Conservation (phyloP, 208 protist species). For the Angomonas deanei region DNA sequence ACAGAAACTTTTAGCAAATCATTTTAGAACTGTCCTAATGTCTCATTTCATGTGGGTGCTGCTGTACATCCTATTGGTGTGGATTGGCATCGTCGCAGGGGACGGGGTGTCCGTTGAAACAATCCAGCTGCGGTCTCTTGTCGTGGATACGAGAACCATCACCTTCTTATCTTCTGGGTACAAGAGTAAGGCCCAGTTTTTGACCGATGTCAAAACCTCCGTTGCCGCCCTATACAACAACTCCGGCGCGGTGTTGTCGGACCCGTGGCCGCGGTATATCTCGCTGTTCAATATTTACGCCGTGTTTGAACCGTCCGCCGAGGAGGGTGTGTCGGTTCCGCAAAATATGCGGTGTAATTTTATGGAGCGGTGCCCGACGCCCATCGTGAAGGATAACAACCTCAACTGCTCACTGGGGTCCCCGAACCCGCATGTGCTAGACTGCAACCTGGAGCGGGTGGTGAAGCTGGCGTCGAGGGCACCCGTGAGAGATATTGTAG, state of each 20-base stretch:
- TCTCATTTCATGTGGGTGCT: neutral
- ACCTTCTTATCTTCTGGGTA: conserved; percentile 68
- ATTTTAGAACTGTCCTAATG: neutral
- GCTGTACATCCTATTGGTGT: no score
- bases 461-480: conserved; percentile 18
- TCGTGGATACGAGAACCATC: conserved; percentile 31
- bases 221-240: conserved; percentile 32
- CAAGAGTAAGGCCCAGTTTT: conserved; percentile 23
- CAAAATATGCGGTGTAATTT: conserved; percentile 11
- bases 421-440: conserved; percentile 31
- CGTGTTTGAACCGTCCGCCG: conserved; percentile 38
- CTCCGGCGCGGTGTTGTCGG: conserved; percentile 24
- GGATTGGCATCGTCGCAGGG: no score
- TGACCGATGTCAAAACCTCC: conserved; percentile 28
- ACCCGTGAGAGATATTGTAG: conserved; percentile 34
- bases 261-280: conserved; percentile 58
- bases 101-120: conserved; percentile 9
- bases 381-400: conserved; percentile 29
- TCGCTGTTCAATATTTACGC: conserved; percentile 48
- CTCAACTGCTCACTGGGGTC: conserved; percentile 30
- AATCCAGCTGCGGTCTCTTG: conserved; percentile 20
- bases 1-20: no score
- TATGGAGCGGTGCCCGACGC: conserved; percentile 14
- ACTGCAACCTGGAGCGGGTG: conserved; percentile 26
- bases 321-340: conserved; percentile 13